phyloP scores from a whole-genome alignment of 306 rosid genomes.

The Dryas octopetala region DNA sequence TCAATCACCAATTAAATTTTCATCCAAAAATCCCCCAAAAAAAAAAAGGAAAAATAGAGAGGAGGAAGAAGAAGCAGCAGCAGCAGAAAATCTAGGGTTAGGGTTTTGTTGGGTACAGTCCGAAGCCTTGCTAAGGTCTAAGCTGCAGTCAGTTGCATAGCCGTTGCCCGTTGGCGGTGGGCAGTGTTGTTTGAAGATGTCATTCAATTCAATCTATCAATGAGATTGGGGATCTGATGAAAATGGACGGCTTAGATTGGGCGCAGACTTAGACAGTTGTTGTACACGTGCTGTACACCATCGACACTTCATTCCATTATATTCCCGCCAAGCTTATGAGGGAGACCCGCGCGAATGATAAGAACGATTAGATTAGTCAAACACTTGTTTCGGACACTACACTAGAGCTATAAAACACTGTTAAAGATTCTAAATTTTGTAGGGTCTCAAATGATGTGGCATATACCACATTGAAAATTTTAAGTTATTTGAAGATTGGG shows the following conservation, averaged over 20 bases:
- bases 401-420: too few species aligned
- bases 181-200: neutral
- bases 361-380: too few species aligned
- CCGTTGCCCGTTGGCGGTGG: slow-evolving; percentile 1
- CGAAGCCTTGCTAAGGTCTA: neutral
- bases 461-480: too few species aligned
- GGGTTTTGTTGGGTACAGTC: slow-evolving; percentile 20
- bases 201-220: too few species aligned
- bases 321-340: neutral
- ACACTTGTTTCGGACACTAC: too few species aligned
- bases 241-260: neutral
- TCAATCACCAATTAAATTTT: neutral
- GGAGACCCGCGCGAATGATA: neutral
- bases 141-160: slow-evolving; percentile 21
- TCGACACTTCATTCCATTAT: neutral
- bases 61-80: neutral
- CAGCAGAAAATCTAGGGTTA: neutral
- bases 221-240: too few species aligned
- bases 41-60: neutral
- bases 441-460: too few species aligned
- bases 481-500: too few species aligned
- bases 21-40: neutral
- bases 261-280: neutral
- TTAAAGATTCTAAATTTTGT: too few species aligned
- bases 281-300: neutral